phyloP scores from a whole-genome alignment of 1,139 yeast species.

The Geotrichum aggregatum region DNA sequence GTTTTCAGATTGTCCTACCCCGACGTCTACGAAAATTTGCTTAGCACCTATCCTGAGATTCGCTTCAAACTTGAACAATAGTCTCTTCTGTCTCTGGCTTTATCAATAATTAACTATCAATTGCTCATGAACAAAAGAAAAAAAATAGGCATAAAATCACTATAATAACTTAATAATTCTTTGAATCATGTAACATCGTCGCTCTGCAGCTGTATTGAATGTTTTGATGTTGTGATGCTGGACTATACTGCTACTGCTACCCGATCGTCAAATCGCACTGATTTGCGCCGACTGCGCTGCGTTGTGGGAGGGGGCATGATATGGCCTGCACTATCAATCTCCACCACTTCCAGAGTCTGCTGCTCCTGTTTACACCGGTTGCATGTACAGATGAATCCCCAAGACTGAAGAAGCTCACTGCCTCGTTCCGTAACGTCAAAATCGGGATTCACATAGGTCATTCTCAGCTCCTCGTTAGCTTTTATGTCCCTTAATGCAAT shows the following conservation, averaged over 20 bases:
- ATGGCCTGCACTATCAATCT: constrained; percentile 15
- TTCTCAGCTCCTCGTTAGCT: constrained; percentile 63
- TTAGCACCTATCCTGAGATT: constrained; percentile 72
- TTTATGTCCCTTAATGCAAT: constrained; percentile 55
- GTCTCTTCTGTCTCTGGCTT: too few relatives aligned
- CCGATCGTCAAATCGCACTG: constrained; percentile 21
- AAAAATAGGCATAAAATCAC: background rate
- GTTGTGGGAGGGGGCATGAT: constrained; percentile 20
- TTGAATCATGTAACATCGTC: background rate
- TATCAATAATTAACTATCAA: background rate
- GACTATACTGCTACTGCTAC: background rate
- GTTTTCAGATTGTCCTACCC: constrained; percentile 75
- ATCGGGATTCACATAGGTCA: constrained; percentile 66
- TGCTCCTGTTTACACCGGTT: constrained; percentile 59
- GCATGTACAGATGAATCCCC: constrained; percentile 77
- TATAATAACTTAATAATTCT: background rate
- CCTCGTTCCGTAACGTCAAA: constrained; percentile 62
- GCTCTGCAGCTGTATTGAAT: background rate
- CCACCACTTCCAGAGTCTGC: constrained; percentile 27
- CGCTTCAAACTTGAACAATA: constrained; percentile 40
- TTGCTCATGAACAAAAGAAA: constrained; percentile 1
- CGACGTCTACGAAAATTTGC: constrained; percentile 65
- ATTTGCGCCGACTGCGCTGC: constrained; percentile 21
- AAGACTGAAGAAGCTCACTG: constrained; percentile 61
- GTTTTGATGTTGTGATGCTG: too few relatives aligned